Conservation (phyloP, 306 rosid genomes). For the Medicago truncatula region MtrunA17r5.0-ANR NC_053046.1:15061501-15062000, state of each 20-base stretch:
- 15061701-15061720: conserved; percentile 58
- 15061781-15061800: conserved; percentile 49
- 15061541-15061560: conserved; percentile 52
- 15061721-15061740: conserved; percentile 51
- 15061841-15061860: conserved; percentile 47
- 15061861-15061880: conserved; percentile 24
- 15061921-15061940: conserved; percentile 21
- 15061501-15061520: conserved; percentile 24
- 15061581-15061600: conserved; percentile 25
- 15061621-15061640: conserved; percentile 6
- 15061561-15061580: conserved; percentile 25
- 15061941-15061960: conserved; percentile 32
- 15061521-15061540: conserved; percentile 37
- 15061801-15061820: conserved; percentile 49
- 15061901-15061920: conserved; percentile 14
- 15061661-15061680: conserved; percentile 44
- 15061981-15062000: conserved; percentile 23
- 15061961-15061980: conserved; percentile 46
- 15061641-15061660: conserved; percentile 34
- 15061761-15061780: conserved; percentile 62
- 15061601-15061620: conserved; percentile 4
- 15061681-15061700: conserved; percentile 56
- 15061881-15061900: conserved; percentile 27
- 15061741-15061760: conserved; percentile 68
- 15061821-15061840: conserved; percentile 44